Conservation (phyloP, 1,284 basidiomycete genomes). For the Cryptococcus hybrid region DNA sequence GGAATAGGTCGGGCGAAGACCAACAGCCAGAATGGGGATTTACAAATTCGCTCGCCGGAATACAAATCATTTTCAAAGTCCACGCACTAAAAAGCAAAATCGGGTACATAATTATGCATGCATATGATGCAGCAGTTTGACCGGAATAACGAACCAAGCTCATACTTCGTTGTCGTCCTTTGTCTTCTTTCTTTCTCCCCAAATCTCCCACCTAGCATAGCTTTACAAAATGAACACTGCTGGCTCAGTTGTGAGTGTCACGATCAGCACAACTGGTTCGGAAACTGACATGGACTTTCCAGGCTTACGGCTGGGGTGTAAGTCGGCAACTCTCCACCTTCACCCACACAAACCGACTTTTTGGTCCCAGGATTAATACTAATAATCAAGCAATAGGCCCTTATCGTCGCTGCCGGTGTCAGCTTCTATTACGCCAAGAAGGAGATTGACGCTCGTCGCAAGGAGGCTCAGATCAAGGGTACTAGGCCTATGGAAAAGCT, state of each 20-base stretch:
- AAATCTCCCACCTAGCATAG: not conserved
- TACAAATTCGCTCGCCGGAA: too few relatives aligned
- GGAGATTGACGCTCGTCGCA: slow-evolving; percentile 50
- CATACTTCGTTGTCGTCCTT: not conserved
- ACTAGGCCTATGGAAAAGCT: slow-evolving; percentile 15
- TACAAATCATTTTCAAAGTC: too few relatives aligned
- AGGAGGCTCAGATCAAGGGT: slow-evolving; percentile 13
- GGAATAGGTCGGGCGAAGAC: too few relatives aligned
- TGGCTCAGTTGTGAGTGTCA: slow-evolving; percentile 26
- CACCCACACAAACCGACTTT: not conserved
- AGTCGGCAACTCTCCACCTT: slow-evolving; percentile 7
- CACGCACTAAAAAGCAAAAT: too few relatives aligned
- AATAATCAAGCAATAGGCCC: slow-evolving; percentile 24
- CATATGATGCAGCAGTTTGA: too few relatives aligned
- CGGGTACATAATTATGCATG: too few relatives aligned
- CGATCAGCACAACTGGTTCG: not conserved
- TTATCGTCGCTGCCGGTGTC: slow-evolving; percentile 53
- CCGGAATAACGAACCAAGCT: too few relatives aligned
- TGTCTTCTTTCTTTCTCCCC: not conserved
- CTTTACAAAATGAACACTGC: slow-evolving; percentile 24
- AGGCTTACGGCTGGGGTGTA: slow-evolving; percentile 35
- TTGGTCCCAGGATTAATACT: not conserved
- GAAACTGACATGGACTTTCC: not conserved
- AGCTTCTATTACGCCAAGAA: slow-evolving; percentile 56
- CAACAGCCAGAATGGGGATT: too few relatives aligned